Evolutionary conservation across 768 basidiomycete genomes (phyloP).

Genomic region (Mycena pura): DNA sequence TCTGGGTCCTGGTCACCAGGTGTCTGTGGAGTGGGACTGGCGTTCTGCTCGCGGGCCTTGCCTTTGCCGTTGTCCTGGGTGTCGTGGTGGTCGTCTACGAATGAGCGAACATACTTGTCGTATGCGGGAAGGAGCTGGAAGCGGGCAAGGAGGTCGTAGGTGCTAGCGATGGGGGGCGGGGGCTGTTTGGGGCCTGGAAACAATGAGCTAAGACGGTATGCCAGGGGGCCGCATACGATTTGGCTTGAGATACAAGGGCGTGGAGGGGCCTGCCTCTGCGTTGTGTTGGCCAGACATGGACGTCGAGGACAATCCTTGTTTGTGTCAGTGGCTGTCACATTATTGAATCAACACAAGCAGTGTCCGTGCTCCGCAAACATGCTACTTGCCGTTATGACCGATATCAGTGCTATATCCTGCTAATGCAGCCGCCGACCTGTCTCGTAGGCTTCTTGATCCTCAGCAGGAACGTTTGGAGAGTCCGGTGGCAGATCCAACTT

Average conservation of each 20-base stretch:
- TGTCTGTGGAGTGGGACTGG: conserved; percentile 37
- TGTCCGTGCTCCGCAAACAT: no score
- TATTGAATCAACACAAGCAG: no score
- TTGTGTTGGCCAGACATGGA: conserved; percentile 14
- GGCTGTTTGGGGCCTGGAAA: conserved; percentile 38
- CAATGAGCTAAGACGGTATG: neutral
- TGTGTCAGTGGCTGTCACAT: no score
- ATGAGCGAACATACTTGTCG: conserved; percentile 79
- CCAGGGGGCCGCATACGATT: neutral
- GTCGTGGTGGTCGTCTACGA: conserved; percentile 38
- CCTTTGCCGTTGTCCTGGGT: conserved; percentile 57
- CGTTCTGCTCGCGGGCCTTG: conserved; percentile 44
- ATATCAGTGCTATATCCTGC: no score
- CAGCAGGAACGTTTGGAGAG: no score
- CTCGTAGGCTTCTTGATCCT: no score
- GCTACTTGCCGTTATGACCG: no score
- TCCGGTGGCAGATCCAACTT: no score
- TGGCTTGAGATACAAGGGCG: conserved; percentile 18
- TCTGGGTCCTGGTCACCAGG: conserved; percentile 51
- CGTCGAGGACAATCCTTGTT: neutral
- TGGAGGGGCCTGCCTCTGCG: conserved; percentile 25
- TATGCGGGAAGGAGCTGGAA: conserved; percentile 78
- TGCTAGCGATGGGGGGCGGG: conserved; percentile 66
- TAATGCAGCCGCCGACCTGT: no score
- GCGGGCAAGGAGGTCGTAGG: conserved; percentile 78